Base-by-base conservation (phyloP, 1,284 basidiomycete species). In the Ceratobasidium sp. region DNA sequence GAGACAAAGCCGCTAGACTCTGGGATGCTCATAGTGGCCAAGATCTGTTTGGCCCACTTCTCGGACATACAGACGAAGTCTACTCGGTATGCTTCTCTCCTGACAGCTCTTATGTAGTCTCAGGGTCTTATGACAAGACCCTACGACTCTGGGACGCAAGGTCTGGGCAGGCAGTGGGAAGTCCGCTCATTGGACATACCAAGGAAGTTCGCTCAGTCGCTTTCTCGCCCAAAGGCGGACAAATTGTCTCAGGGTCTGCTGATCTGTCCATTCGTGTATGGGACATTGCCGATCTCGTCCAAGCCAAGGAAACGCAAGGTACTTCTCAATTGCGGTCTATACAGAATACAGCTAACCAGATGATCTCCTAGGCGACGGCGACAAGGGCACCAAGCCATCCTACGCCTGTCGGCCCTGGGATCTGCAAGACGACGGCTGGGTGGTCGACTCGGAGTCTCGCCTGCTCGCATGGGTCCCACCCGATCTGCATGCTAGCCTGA, bases 211-310 rank as follows among this genome's bases (percentile, higher is more conserved):
- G 27, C 25, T 69, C 68, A 3, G 68, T 67, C 25, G 57, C 68
- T 7, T 54, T 56, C 20, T 69, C 68, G 13, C 57, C 70, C 1
- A 50, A 71, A 25, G 68, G 60, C 3, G 27, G 20, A 22, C 29
- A 32, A 22, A 47, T 55, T n/a, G 32, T 22, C 27, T 55, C 53
- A n/a, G 53, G 32, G 2, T 55, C 53, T 2, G 20, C 31, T 10
- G 53, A 55, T 25, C 5, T 17, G 25, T n/a, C 53, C 12, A 15
- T 55, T 10, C 31, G 22, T 13, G 12, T 55, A 13, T 55, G 58
- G 38, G 29, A 49, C 67, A 17, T n/a, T n/a, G n/a, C n/a, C n/a
- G n/a, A n/a, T n/a, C n/a, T n/a, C n/a, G n/a, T n/a, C n/a, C n/a
- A n/a, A n/a, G n/a, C n/a, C n/a, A n/a, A n/a, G n/a, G n/a, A n/a